Percentiles rank a stretch among this genome's conserved stretches.
Conservation (phyloP, 2,329 filamentous ascomycete species). For the Piedraia hortae region DNA sequence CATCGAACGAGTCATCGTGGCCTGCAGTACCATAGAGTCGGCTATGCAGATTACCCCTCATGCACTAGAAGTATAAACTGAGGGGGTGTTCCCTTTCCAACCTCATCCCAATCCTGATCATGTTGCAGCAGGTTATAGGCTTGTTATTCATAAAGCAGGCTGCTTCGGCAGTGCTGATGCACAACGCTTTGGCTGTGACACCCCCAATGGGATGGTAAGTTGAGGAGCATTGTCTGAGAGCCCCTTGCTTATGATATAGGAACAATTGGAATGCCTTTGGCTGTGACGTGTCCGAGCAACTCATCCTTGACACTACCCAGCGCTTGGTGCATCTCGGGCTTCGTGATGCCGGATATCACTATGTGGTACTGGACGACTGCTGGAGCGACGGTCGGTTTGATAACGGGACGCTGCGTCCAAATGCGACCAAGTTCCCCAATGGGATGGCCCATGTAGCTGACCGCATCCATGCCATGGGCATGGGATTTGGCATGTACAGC, state of each 20-base stretch:
- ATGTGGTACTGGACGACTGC: conserved; percentile 26
- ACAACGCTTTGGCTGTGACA: conserved; percentile 1
- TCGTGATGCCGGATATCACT: conserved; percentile 22
- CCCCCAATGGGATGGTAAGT: conserved; percentile 1
- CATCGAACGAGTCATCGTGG: too few relatives aligned
- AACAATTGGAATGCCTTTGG: conserved; percentile 13
- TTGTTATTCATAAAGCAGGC: too few relatives aligned
- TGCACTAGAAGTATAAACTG: too few relatives aligned
- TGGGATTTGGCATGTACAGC: conserved; percentile 27
- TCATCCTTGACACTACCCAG: conserved; percentile 20
- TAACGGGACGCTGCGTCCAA: conserved; percentile 17
- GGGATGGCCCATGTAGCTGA: conserved; percentile 22
- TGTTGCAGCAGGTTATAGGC: too few relatives aligned
- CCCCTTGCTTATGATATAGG: too few relatives aligned
- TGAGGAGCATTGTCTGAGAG: too few relatives aligned
- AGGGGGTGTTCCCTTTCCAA: too few relatives aligned
- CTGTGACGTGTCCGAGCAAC: conserved; percentile 20
- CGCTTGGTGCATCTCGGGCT: conserved; percentile 17
- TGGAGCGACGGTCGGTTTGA: conserved; percentile 21
- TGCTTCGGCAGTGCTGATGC: too few relatives aligned
- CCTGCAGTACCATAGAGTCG: too few relatives aligned
- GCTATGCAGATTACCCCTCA: too few relatives aligned
- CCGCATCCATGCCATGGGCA: conserved; percentile 18
- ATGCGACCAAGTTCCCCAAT: conserved; percentile 17
- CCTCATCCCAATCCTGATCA: too few relatives aligned